Base-by-base conservation (phyloP, 306 rosid genomes). In the Begonia loranthoides region DNA sequence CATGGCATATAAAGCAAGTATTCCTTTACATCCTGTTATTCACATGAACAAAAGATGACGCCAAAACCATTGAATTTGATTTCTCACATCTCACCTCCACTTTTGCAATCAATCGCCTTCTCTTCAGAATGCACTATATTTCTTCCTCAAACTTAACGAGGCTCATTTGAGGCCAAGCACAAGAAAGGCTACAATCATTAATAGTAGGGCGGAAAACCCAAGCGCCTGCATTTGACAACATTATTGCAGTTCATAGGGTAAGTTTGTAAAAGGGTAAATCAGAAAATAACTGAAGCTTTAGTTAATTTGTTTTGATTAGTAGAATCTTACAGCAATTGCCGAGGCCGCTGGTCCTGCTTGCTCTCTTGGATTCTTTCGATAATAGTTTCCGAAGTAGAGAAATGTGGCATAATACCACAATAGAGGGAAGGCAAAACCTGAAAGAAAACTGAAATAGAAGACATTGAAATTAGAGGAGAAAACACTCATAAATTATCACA, bases 321-420 rank as follows among this genome's bases (percentile, higher is more conserved):
- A 44, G 66, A 65, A 38, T 50, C 10, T 77, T 89, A 89, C 97
- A 57, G 94, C 87, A 62, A 89, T 78, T 56, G 97, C 95, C 50
- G 97, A 85, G 48, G 97, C 90, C 28, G 95, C 97, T 13, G 85
- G 66, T n/a, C 95, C 97, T 28, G 95, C 95, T 24, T 95, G 75
- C 51, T 89, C 97, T 70, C 97, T 80, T 33, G 97, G 97, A 76
- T 89, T 95, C 71, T 75, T 85, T 61, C 83, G 78, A 14, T 76
- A 79, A 69, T 75, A 58, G 36, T 90, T 90, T 57, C 90, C 80
- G 28, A 90, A 78, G 61, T 89, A 89, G 58, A 84, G 95, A 45
- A 85, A n/a, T 6, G 95, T 79, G 9, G 84, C 94, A 55, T 71
- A 89, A 71, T 60, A 89, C 97, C 97, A 89, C 78, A 89, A 49